phyloP scores from a whole-genome alignment of 164 flowering plant species.

The Umbilicus rupestris region DNA sequence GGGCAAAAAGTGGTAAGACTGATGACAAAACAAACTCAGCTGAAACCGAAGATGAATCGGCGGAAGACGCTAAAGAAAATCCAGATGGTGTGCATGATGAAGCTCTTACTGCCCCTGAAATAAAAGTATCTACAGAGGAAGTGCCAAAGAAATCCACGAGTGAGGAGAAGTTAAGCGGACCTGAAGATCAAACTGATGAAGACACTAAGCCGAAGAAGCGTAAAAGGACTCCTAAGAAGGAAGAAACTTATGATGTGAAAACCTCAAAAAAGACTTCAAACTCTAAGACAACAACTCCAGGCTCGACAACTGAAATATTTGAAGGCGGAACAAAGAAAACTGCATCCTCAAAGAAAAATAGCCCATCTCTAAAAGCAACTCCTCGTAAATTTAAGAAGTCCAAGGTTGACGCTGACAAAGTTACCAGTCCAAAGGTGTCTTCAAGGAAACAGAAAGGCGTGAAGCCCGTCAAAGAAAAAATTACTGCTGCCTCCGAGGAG shows the following conservation, averaged over 20 bases:
- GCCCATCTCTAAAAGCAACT: constrained; percentile 32
- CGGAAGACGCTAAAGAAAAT: constrained; percentile 34
- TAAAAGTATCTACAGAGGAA: constrained; percentile 22
- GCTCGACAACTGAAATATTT: constrained; percentile 12
- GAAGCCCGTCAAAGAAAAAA: constrained; percentile 20
- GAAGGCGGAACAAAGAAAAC: constrained; percentile 32
- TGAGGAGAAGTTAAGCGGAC: constrained; percentile 40
- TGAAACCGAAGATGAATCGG: constrained; percentile 60
- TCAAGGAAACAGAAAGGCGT: constrained; percentile 58
- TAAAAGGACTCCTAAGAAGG: constrained; percentile 34
- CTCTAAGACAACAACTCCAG: neutral
- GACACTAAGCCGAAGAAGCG: constrained; percentile 31
- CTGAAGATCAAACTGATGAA: constrained; percentile 53
- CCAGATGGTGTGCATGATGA: constrained; percentile 47
- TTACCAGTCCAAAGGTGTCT: constrained; percentile 39
- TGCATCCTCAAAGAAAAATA: constrained; percentile 24
- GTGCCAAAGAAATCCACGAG: constrained; percentile 49
- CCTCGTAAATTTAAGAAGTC: constrained; percentile 30
- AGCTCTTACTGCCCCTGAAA: constrained; percentile 24
- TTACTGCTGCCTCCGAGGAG: constrained; percentile 32
- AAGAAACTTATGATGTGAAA: neutral
- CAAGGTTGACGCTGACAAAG: constrained; percentile 33
- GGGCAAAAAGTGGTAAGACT: constrained; percentile 24
- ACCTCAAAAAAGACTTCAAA: neutral
- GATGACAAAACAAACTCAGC: constrained; percentile 26